Evolutionary conservation across 148 eudicot species (phyloP), one percentile per base, ranked within the genome.

Genomic region (Fagopyrum esculentum): DNA sequence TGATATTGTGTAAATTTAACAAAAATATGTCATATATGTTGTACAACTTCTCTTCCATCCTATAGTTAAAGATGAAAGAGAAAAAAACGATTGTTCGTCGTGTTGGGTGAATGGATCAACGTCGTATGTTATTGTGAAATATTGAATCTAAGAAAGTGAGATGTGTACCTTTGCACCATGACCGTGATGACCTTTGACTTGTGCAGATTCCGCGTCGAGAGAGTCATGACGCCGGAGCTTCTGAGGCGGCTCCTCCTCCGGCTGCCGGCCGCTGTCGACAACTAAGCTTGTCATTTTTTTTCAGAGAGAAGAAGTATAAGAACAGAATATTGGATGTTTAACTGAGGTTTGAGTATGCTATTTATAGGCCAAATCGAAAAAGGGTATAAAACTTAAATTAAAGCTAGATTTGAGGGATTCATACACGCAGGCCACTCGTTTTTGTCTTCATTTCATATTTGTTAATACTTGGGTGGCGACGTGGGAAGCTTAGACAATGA

Each of bases 161-260:
- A 59, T 6, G 40, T 9, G 44, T 16, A 69, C 73, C 76, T 54
- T 45, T 16, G 46, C 29, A 49, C 69, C 76, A 9, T 74, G 76
- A 7, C 76, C 76, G 43, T 74, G 76, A 29, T 74, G 76, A 2
- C 69, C 76, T 7, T 35, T 2, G 22, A 74, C 76, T 0, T 74
- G 44, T 16, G 76, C 76, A 13, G 76, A 74, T 45, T 74, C 76
- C 15, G 57, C 29, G 45, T 74, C 76, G 40, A 74, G 76, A 8
- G 76, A 74, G 26, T 74, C 76, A 30, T 59, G 60, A 9, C 76
- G 48, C 7, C 76, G 76, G 26, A 61, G 29, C 26, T 26, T 61
- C 15, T 61, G 68, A 61, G 40, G 68, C 29, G 63, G 30, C 63
- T 57, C 30, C 63, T 19, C 63, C n/a, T 52, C 56, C 56, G 5